A percentile compares a stretch with the other conserved stretches of the same genome.
Conservation (phyloP, 2,329 filamentous ascomycete genomes). For the Myriosclerotinia curreyana region DNA sequence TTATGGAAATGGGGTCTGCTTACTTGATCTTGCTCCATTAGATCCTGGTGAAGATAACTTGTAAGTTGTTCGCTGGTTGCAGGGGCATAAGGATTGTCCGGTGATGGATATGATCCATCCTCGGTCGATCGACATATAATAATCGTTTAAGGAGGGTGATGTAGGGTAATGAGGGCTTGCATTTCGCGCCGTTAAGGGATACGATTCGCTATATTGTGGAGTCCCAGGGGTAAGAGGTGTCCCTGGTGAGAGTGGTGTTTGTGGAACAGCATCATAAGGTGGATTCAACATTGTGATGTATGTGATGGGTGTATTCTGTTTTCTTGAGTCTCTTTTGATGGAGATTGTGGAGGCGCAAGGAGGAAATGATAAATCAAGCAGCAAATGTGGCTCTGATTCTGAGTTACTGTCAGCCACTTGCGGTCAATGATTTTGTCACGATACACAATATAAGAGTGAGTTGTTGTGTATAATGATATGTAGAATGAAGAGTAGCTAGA, state of each 20-base stretch:
- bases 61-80: neutral
- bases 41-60: constrained; percentile 1
- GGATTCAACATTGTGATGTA: neutral
- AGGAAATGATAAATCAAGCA: no score
- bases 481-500: no score
- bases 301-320: neutral
- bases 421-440: no score
- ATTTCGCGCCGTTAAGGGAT: neutral
- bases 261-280: neutral
- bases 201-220: constrained; percentile 4
- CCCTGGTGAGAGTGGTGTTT: neutral
- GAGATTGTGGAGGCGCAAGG: neutral
- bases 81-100: neutral
- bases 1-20: neutral
- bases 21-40: neutral
- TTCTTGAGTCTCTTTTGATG: neutral
- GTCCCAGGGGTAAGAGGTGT: neutral
- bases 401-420: neutral
- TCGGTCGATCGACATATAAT: neutral
- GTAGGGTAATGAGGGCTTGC: neutral
- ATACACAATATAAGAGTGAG: no score
- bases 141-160: neutral
- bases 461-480: no score
- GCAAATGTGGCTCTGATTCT: no score
- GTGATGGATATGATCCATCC: no score